Evolutionary conservation across 805 yeast species (phyloP).

Genomic region (Saturnispora zaruensis): DNA sequence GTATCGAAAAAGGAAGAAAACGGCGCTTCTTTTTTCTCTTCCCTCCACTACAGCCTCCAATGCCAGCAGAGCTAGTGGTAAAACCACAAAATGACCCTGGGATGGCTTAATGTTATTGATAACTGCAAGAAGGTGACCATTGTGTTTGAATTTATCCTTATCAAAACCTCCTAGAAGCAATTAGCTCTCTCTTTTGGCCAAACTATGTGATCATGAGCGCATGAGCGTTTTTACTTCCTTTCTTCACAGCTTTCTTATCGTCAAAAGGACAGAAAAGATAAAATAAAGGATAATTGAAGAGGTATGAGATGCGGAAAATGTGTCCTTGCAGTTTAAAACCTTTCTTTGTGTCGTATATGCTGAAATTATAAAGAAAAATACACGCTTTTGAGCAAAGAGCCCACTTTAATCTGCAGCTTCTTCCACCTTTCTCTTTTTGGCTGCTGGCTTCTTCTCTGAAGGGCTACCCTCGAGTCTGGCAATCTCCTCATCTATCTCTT

Average conservation of each 20-base stretch:
- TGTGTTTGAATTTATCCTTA: no score
- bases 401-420: slow-evolving; percentile 6
- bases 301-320: not conserved
- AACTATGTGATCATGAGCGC: not conserved
- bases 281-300: not conserved
- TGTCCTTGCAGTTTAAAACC: not conserved
- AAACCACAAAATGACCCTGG: no score
- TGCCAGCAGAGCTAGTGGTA: not conserved
- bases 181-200: no score
- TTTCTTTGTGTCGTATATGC: not conserved
- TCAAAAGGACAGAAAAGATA: not conserved
- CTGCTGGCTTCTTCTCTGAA: slow-evolving; percentile 8
- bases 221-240: not conserved
- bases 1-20: not conserved
- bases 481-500: slow-evolving; percentile 15
- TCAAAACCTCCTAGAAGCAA: no score
- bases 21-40: not conserved
- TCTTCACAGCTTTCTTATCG: not conserved
- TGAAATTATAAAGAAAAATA: not conserved
- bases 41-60: not conserved
- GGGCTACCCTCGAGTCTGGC: slow-evolving; percentile 13
- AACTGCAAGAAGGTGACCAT: no score
- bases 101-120: no score
- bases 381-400: not conserved
- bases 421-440: slow-evolving; percentile 14